phyloP scores from a whole-genome alignment of 345 rosid genomes.

The Populus alba region DNA sequence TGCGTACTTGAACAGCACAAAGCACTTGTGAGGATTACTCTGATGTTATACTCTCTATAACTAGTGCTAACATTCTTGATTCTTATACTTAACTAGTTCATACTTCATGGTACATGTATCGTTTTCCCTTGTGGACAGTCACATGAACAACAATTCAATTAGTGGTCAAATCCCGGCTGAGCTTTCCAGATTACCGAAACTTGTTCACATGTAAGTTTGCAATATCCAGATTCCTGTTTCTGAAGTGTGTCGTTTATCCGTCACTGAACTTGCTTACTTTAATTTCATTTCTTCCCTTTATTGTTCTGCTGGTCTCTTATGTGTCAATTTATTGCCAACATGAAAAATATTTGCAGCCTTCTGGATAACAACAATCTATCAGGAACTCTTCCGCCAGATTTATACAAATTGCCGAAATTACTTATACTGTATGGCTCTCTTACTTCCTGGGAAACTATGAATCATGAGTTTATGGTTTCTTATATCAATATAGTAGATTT shows the following conservation, averaged over 20 bases:
- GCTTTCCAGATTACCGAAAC: constrained; percentile 66
- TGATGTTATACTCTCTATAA: constrained; percentile 7
- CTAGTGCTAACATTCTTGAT: not conserved
- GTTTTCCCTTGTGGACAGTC: constrained; percentile 53
- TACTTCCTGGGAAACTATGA: constrained; percentile 6
- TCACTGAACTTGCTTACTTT: constrained; percentile 6
- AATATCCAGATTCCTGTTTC: constrained; percentile 10
- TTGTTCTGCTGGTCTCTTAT: not conserved
- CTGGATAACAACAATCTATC: constrained; percentile 88
- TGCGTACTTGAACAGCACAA: constrained; percentile 73
- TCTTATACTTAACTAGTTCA: not conserved
- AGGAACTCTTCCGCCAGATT: constrained; percentile 78
- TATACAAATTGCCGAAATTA: constrained; percentile 61
- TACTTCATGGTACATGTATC: constrained; percentile 10
- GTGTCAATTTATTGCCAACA: constrained; percentile 1
- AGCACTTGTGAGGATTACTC: constrained; percentile 78
- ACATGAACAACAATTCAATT: constrained; percentile 95
- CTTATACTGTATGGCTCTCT: constrained; percentile 72
- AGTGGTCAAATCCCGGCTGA: constrained; percentile 91
- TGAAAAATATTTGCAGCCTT: constrained; percentile 52
- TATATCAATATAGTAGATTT: not conserved
- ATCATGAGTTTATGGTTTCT: not conserved
- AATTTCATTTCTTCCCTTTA: not conserved
- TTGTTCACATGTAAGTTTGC: constrained; percentile 89
- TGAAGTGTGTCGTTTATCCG: constrained; percentile 4